Evolutionary conservation across 495 filamentous ascomycete species (phyloP).

Genomic region (Xylaria venustula): DNA sequence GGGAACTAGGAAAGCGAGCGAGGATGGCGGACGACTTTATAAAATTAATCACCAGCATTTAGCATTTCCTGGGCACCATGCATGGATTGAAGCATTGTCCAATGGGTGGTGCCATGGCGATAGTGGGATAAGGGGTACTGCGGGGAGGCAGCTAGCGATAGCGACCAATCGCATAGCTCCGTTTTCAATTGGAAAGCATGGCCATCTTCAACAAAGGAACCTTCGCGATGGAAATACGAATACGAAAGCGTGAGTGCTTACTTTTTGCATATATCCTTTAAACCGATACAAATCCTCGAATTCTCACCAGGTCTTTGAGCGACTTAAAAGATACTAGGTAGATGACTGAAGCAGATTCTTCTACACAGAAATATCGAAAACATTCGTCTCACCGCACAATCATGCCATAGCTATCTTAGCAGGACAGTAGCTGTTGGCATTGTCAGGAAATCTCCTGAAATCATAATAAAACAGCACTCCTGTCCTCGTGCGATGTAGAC

Average conservation of each 20-base stretch:
- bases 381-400: constrained; percentile 4
- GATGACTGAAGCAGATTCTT: too few species aligned
- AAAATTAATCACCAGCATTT: constrained; percentile 7
- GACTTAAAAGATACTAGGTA: too few species aligned
- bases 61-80: background rate
- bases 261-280: too few species aligned
- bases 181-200: background rate
- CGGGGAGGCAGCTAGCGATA: background rate
- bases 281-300: too few species aligned
- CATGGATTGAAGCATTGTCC: background rate
- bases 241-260: constrained; percentile 1
- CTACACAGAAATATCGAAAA: too few species aligned
- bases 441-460: background rate
- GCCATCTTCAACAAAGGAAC: background rate
- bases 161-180: background rate
- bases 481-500: background rate
- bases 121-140: constrained; percentile 2
- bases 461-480: background rate
- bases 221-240: background rate
- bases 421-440: background rate
- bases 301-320: too few species aligned
- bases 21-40: constrained; percentile 10
- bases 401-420: background rate
- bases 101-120: constrained; percentile 1
- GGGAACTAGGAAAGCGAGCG: background rate